These are phyloP conservation scores for Meyerozyma smithsonii DNA, from an alignment of 1,139 yeast species.

Conservation along the genomic window DNA sequence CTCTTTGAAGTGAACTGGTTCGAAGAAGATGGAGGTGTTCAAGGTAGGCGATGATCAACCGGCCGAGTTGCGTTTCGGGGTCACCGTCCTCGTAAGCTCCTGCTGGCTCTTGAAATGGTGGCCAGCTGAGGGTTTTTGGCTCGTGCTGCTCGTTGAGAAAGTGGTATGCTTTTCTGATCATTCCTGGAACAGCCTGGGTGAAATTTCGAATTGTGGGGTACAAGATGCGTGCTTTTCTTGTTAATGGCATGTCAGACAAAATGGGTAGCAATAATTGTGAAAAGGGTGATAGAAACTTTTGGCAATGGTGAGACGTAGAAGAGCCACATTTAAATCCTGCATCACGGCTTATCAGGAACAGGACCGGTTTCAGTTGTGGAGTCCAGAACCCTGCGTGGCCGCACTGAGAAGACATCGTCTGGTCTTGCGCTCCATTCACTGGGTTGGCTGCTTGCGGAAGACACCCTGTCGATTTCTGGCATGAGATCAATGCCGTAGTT, in stretches of 20 bases:
- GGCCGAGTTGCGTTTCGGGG: slow-evolving; percentile 3
- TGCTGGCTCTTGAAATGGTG: slow-evolving; percentile 5
- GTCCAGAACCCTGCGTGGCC: slow-evolving; percentile 1
- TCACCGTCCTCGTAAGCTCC: slow-evolving; percentile 5
- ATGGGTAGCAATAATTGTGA: not conserved
- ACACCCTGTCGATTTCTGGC: not conserved
- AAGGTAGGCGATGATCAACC: not conserved
- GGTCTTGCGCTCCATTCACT: not conserved
- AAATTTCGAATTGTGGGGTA: not conserved
- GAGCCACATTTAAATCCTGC: not conserved
- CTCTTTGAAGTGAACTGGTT: not conserved
- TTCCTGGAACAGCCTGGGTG: not conserved
- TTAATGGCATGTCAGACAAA: not conserved
- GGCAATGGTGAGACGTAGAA: not conserved
- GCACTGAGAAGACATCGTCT: not conserved
- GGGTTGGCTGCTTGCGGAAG: not conserved
- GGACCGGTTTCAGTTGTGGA: not conserved
- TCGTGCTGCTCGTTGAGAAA: not conserved
- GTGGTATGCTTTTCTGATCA: not conserved
- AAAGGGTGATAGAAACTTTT: not conserved
- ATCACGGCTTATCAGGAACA: not conserved
- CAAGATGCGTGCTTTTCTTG: not conserved
- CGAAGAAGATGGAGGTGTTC: not conserved
- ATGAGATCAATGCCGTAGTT: not conserved
- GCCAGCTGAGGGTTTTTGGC: not conserved